Percentiles rank a stretch among this genome's conserved stretches.
Evolutionary conservation across 306 rosid species (phyloP).

Genomic region (Clitoria ternatea): DNA sequence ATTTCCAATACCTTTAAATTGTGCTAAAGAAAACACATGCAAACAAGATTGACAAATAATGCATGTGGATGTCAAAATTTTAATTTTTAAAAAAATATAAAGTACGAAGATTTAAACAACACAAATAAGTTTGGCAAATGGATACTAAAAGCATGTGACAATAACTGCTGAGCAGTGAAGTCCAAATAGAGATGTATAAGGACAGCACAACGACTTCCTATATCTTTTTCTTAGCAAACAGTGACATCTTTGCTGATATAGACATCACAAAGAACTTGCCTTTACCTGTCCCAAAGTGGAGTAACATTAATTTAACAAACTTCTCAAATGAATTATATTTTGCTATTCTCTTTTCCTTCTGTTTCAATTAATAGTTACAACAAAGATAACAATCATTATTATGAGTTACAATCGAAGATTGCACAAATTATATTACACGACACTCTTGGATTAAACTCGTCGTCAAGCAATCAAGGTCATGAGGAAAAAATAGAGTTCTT

Average conservation of each 20-base stretch:
- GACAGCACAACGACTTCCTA: background rate
- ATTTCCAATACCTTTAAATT: no score
- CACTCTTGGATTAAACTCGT: background rate
- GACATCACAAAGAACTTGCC: background rate
- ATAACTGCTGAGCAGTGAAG: background rate
- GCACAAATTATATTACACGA: background rate
- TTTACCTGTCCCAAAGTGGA: background rate
- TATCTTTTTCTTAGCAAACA: background rate
- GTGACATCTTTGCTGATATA: background rate
- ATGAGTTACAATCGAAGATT: background rate
- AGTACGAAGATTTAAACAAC: background rate
- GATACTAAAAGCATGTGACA: background rate
- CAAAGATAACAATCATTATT: background rate
- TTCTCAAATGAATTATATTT: background rate
- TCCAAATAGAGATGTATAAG: background rate
- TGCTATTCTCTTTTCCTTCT: background rate
- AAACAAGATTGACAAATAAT: no score
- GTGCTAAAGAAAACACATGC: no score
- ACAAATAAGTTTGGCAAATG: background rate
- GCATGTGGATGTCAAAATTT: no score
- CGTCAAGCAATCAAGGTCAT: background rate
- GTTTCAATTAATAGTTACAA: background rate
- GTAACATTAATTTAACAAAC: constrained; percentile 7
- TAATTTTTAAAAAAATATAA: background rate
- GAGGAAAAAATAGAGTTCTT: background rate